Evolutionary conservation across 176 grass and related monocot species (phyloP).

Genomic region (Tuctoria greenei): DNA sequence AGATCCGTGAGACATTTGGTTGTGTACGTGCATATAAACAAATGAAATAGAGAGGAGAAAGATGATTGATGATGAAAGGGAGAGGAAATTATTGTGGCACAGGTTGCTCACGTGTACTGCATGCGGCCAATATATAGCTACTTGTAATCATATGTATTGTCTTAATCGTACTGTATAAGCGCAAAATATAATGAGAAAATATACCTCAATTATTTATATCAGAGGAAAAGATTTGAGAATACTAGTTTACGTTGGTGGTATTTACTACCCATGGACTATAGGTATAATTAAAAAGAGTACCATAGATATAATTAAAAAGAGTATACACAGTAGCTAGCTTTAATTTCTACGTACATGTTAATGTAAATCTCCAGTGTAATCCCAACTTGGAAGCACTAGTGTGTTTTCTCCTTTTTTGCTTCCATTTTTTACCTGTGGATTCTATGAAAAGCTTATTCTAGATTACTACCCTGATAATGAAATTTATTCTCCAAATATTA

Average conservation of each 20-base stretch:
- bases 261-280: too few relatives aligned
- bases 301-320: too few relatives aligned
- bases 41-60: background rate
- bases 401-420: too few relatives aligned
- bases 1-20: constrained; percentile 41
- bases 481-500: too few relatives aligned
- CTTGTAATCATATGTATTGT: background rate
- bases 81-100: background rate
- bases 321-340: too few relatives aligned
- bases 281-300: too few relatives aligned
- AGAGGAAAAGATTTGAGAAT: background rate
- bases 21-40: constrained; percentile 9
- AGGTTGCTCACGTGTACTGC: constrained; percentile 26
- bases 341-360: too few relatives aligned
- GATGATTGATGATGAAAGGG: background rate
- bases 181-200: background rate
- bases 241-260: background rate
- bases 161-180: background rate
- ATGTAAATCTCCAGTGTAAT: too few relatives aligned
- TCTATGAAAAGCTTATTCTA: too few relatives aligned
- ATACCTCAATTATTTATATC: background rate
- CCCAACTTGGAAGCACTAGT: too few relatives aligned
- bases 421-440: too few relatives aligned
- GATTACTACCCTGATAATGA: too few relatives aligned
- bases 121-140: background rate